These are phyloP conservation scores for Vanrija humicola DNA, from an alignment of 1,284 basidiomycete genomes.

Conservation along the genomic window DNA sequence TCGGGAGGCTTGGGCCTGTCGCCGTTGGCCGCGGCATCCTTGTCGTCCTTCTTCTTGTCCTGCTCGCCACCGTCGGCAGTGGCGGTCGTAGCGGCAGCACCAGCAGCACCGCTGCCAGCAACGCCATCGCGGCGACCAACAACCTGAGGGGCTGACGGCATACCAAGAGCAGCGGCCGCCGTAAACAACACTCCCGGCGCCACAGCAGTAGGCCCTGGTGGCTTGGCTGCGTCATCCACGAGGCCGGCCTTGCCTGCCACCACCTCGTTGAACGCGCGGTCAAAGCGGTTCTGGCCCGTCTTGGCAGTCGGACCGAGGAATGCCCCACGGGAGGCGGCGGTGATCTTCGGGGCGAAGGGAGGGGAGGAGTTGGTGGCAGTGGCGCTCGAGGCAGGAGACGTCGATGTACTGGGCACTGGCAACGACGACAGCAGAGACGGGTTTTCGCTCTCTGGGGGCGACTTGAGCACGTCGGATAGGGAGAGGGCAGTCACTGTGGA, in stretches of 20 bases:
- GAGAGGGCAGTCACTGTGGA: conserved; percentile 26
- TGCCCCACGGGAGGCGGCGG: conserved; percentile 26
- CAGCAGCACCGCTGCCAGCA: conserved; percentile 1
- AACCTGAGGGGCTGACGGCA: conserved; percentile 34
- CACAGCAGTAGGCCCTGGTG: conserved; percentile 32
- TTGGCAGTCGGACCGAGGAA: conserved; percentile 26
- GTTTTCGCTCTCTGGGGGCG: conserved; percentile 26
- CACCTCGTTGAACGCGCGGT: conserved; percentile 45
- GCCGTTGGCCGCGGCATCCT: conserved; percentile 6
- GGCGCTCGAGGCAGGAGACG: conserved; percentile 27
- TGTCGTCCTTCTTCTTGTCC: conserved; percentile 2
- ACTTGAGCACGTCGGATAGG: conserved; percentile 46
- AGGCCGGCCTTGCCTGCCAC: conserved; percentile 43
- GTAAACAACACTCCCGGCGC: conserved; percentile 44
- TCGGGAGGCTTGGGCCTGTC: conserved; percentile 21
- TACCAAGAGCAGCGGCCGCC: conserved; percentile 34
- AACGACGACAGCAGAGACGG: conserved; percentile 1
- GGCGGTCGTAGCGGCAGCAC: conserved; percentile 3
- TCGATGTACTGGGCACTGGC: background rate
- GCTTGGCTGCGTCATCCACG: conserved; percentile 32
- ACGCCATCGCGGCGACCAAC: conserved; percentile 18
- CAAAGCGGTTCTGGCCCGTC: conserved; percentile 33
- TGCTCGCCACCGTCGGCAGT: background rate
- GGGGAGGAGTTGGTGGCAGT: conserved; percentile 33
- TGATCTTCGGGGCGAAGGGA: conserved; percentile 36